These are phyloP conservation scores for Epichloe coenophiala DNA, from an alignment of 2,329 filamentous ascomycete genomes.

Conservation along the genomic window DNA sequence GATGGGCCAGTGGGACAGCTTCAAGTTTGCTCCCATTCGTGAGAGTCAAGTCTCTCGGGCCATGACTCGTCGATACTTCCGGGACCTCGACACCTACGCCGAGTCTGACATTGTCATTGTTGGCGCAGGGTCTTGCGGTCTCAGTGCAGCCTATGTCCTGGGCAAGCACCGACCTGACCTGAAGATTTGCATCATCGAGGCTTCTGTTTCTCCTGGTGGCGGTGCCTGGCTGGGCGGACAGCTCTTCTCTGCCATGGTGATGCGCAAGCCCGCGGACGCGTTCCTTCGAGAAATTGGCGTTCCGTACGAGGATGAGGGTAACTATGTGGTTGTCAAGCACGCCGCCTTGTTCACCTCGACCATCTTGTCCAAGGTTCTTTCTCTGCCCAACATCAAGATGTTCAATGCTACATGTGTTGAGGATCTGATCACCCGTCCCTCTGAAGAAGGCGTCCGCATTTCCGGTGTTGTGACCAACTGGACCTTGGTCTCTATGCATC, in stretches of 20 bases:
- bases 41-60: constrained; percentile 86
- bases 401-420: constrained; percentile 93
- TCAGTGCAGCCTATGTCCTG: constrained; percentile 73
- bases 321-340: constrained; percentile 88
- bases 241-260: constrained; percentile 89
- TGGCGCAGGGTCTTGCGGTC: constrained; percentile 77
- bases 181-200: constrained; percentile 84
- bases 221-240: constrained; percentile 90
- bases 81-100: constrained; percentile 76
- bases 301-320: constrained; percentile 75
- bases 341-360: constrained; percentile 86
- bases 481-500: constrained; percentile 80
- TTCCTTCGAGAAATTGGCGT: constrained; percentile 75
- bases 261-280: constrained; percentile 80
- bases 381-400: constrained; percentile 84
- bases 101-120: constrained; percentile 92
- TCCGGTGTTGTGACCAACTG: constrained; percentile 92
- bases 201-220: constrained; percentile 73
- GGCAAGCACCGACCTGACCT: constrained; percentile 75
- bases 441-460: constrained; percentile 47
- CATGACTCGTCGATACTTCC: constrained; percentile 89
- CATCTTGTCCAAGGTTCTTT: constrained; percentile 67
- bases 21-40: constrained; percentile 75
- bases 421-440: constrained; percentile 74
- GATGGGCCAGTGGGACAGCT: constrained; percentile 65